Conservation (phyloP, 106 monocot species). For the Acorus calamus region DNA sequence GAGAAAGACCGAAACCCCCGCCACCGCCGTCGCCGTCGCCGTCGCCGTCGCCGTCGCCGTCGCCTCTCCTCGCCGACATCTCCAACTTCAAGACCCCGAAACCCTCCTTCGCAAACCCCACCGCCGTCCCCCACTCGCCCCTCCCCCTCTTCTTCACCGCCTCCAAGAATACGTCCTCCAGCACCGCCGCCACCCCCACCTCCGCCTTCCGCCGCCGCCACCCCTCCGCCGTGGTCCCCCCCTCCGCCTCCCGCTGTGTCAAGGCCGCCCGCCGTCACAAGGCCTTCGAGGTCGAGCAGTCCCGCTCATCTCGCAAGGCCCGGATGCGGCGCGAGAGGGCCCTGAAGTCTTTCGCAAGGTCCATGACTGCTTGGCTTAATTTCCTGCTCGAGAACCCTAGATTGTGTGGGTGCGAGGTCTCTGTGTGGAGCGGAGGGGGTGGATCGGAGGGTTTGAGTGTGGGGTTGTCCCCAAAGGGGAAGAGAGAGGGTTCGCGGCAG, state of each 20-base stretch:
- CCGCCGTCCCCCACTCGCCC: constrained; percentile 11
- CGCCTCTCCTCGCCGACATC: constrained; percentile 24
- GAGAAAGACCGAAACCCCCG: background rate
- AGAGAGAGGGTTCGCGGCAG: constrained; percentile 16
- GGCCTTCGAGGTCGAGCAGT: constrained; percentile 48
- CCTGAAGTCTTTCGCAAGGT: constrained; percentile 18
- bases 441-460: background rate
- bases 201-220: constrained; percentile 4
- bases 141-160: constrained; percentile 32
- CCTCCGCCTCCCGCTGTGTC: constrained; percentile 3
- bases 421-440: background rate
- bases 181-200: background rate
- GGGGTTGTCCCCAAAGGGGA: constrained; percentile 7
- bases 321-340: constrained; percentile 16
- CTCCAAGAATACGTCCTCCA: constrained; percentile 26
- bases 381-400: constrained; percentile 32
- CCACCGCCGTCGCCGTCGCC: too few relatives aligned
- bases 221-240: too few relatives aligned
- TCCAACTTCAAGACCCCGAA: constrained; percentile 46
- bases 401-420: constrained; percentile 17
- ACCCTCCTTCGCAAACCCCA: constrained; percentile 7
- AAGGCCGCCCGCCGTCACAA: constrained; percentile 29
- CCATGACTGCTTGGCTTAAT: constrained; percentile 38
- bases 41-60: too few relatives aligned
- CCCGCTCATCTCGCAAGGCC: constrained; percentile 28